Evolutionary conservation across 306 rosid species (phyloP).

Genomic region (Lathyrus tuberosus): DNA sequence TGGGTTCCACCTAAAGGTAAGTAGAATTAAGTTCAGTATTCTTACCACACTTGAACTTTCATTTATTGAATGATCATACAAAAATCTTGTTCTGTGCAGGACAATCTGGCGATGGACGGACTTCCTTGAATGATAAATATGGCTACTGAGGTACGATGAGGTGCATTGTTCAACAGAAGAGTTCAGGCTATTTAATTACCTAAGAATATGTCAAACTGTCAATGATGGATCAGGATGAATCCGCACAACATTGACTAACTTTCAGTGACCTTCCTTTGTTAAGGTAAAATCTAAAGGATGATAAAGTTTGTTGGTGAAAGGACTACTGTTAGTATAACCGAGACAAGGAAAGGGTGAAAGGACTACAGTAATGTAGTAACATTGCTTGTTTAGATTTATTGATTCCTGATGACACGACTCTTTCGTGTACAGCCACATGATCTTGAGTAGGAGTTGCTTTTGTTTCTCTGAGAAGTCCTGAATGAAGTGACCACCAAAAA

Average conservation of each 20-base stretch:
- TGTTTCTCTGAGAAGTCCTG: conserved; percentile 2
- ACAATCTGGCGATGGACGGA: conserved; percentile 94
- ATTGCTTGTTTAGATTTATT: conserved; percentile 18
- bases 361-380: not conserved
- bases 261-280: conserved; percentile 17
- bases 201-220: not conserved
- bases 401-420: conserved; percentile 15
- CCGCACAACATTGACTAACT: conserved; percentile 26
- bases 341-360: not conserved
- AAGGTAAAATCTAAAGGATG: not conserved
- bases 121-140: conserved; percentile 73
- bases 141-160: conserved; percentile 63
- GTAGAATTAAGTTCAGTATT: conserved; percentile 31
- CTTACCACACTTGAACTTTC: conserved; percentile 7
- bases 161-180: conserved; percentile 8
- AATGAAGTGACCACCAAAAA: conserved; percentile 1
- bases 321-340: not conserved
- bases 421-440: conserved; percentile 13
- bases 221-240: not conserved
- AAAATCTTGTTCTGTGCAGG: conserved; percentile 62
- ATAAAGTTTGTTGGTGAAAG: conserved; percentile 14
- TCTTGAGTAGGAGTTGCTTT: not conserved
- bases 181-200: conserved; percentile 21
- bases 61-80: conserved; percentile 18
- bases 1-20: conserved; percentile 97